Base-by-base conservation (phyloP, 108 stramenopile genomes). In the Cyclotella sp. region DNA sequence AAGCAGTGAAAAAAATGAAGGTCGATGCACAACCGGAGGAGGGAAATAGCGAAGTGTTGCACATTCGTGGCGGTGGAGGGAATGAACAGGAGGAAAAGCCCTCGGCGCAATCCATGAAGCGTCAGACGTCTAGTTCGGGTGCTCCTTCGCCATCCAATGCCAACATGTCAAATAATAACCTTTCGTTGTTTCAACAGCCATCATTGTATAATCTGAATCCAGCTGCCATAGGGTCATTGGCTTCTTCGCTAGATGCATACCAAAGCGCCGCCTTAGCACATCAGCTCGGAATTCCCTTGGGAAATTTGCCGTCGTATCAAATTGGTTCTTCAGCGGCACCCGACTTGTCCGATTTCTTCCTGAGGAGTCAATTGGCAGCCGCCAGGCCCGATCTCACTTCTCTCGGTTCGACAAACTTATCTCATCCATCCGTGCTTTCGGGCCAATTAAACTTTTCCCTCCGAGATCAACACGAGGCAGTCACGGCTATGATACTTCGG, bases 401-500 rank as follows among this genome's bases (percentile, higher is more conserved):
- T 22, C 29, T 61, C 24, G 53, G 49, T 28, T 49, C 39, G 9
- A 27, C 52, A 28, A 64, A 74, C 41, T 9, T 60, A 30, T 62
- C 73, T 27, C 72, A 73, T 69, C 29, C 60, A 26, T 12, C 53
- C n/a, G 28, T 80, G 19, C 27, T 73, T 15, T 60, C 72, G 58
- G 72, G 72, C 24, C 67, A 73, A 45, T 40, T 68, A 49, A 68
- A 76, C 75, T 67, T 65, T 63, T 47, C 52, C 42, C 21, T 64
- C 30, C 53, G 24, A 26, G 73, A 75, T 53, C 47, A 49, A 24
- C 73, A 75, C 58, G 76, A 76, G 39, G 51, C 76, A 0, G 79
- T 79, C 0, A 74, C 77, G 52, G 72, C 85, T 12, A 72, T 77
- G 77, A 44, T 87, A 21, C 62, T 77, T 34, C 68, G 68, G n/a